These are phyloP conservation scores for Kazachstania africana DNA, from an alignment of 805 yeast genomes.

Conservation along the genomic window DNA sequence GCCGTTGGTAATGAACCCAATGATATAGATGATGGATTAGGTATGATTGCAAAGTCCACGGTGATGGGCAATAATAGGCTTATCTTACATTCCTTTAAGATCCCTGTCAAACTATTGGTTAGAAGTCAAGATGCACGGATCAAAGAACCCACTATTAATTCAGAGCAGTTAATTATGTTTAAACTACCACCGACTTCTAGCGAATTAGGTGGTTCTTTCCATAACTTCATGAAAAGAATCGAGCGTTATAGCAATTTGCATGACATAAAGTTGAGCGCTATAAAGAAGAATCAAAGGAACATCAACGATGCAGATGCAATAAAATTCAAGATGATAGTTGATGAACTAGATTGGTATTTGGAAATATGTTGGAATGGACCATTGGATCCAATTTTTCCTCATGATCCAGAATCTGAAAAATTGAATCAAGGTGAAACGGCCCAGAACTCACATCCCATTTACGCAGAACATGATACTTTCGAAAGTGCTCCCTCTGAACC, in stretches of 20 bases:
- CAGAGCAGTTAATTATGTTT: slow-evolving; percentile 45
- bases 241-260: slow-evolving; percentile 54
- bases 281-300: slow-evolving; percentile 3
- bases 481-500: too few species aligned
- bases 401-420: slow-evolving; percentile 1
- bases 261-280: slow-evolving; percentile 36
- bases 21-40: slow-evolving; percentile 3
- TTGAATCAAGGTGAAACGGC: not conserved
- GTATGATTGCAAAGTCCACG: slow-evolving; percentile 1
- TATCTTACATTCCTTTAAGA: slow-evolving; percentile 52
- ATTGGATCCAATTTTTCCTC: slow-evolving; percentile 13
- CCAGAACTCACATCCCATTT: not conserved
- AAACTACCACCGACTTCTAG: slow-evolving; percentile 25
- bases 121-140: slow-evolving; percentile 40
- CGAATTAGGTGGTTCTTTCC: slow-evolving; percentile 32
- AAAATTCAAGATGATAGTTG: slow-evolving; percentile 15
- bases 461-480: not conserved
- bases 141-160: slow-evolving; percentile 51
- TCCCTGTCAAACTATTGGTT: slow-evolving; percentile 58
- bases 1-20: slow-evolving; percentile 4
- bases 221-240: slow-evolving; percentile 43
- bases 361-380: slow-evolving; percentile 27
- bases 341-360: slow-evolving; percentile 25
- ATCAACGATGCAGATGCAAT: slow-evolving; percentile 1
- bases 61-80: slow-evolving; percentile 17